Base-by-base conservation (phyloP, 441 rosid genomes). In the Brassica balearica region DNA sequence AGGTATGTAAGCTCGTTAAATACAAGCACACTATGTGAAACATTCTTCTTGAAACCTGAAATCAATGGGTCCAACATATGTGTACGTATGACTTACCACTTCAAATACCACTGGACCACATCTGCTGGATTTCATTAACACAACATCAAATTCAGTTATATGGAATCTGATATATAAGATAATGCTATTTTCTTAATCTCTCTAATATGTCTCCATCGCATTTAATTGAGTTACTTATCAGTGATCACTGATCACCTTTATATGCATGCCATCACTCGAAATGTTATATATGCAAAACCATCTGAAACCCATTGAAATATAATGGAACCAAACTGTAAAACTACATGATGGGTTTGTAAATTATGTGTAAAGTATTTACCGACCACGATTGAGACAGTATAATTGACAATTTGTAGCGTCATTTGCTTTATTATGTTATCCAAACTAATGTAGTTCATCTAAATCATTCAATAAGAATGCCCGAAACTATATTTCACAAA, bases 41-140 rank as follows among this genome's bases (percentile, higher is more conserved):
- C 41, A 62, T 62, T 27, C 41, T n/a, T 29, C 20, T n/a, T 62
- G 7, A 64, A 64, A 64, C 68, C 7, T 8, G 20, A 15, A 64
- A 7, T 22, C 68, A 14, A 3, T 14, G 11, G 23, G 46, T 32
- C 46, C 46, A 32, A 8, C 68, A 32, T 32, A 7, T 29, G 19
- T 27, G 6, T 53, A 55, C 60, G 22, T 55, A 7, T 17, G 60
- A 55, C 60, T 55, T 55, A 55, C 60, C 20, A 48, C 56, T 48
- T 48, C 56, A 48, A 22, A 22, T 22, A 59, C 64, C 34, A 61
- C 66, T n/a, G 36, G 2, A 62, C 66, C 66, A 62, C 65, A 61
- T 61, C 65, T 7, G 17, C 65, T 61, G 65, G 65, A 27, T 12
- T 27, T 25, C 38, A 61, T 61, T 25, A 61, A 25, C 36, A 27